These are phyloP conservation scores for Aspergillus sp. DNA, from an alignment of 2,329 filamentous ascomycete species.

Conservation along the genomic window DNA sequence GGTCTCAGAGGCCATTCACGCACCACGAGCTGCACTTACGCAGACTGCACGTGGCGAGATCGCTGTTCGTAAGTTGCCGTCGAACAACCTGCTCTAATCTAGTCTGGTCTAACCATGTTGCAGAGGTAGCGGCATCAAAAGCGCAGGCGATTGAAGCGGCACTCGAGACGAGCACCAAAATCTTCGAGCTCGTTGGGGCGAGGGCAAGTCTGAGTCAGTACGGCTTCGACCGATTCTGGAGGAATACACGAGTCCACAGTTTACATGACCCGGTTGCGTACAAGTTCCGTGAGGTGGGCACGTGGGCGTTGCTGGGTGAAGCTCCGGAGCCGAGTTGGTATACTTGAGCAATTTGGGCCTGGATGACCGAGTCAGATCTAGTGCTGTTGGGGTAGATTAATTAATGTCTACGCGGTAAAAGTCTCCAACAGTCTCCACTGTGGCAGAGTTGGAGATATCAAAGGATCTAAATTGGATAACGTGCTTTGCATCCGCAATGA, in stretches of 20 bases:
- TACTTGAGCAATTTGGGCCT: slow-evolving; percentile 45
- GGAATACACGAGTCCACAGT: slow-evolving; percentile 68
- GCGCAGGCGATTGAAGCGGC: not conserved
- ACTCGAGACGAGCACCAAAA: slow-evolving; percentile 16
- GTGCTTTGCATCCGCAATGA: not conserved
- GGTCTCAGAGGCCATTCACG: slow-evolving; percentile 53
- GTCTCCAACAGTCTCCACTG: not conserved
- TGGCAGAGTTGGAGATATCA: not conserved
- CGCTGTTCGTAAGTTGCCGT: slow-evolving; percentile 62
- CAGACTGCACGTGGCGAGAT: slow-evolving; percentile 61
- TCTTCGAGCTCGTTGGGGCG: slow-evolving; percentile 68
- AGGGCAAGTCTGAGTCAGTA: slow-evolving; percentile 62
- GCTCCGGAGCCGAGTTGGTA: slow-evolving; percentile 66
- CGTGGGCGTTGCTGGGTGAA: slow-evolving; percentile 61
- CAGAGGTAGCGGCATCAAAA: not conserved
- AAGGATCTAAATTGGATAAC: not conserved
- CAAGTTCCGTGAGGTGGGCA: slow-evolving; percentile 66
- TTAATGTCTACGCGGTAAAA: not conserved
- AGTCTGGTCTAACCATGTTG: not conserved
- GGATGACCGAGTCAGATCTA: too few species aligned
- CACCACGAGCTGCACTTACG: slow-evolving; percentile 51
- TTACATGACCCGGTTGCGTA: slow-evolving; percentile 71
- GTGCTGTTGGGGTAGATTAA: not conserved
- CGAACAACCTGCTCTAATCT: not conserved
- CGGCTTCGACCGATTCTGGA: slow-evolving; percentile 68